Conservation (phyloP, 495 filamentous ascomycete genomes). For the Penicillium cinerascens region DNA sequence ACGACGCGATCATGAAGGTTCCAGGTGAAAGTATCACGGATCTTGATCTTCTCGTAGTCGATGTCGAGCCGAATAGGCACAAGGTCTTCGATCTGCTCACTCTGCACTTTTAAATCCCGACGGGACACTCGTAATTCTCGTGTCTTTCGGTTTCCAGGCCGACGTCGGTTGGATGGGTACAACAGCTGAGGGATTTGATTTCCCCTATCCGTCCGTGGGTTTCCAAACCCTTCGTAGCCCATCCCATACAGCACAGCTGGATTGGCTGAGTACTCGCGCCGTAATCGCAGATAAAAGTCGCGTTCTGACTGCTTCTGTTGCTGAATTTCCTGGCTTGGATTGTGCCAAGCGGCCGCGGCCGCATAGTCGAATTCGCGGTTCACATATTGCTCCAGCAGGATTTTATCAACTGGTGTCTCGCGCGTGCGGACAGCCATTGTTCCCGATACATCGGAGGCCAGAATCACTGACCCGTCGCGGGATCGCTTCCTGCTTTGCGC, state of each 20-base stretch:
- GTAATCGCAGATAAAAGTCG: conserved; percentile 48
- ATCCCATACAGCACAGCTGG: conserved; percentile 67
- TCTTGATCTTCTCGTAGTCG: conserved; percentile 91
- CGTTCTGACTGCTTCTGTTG: conserved; percentile 52
- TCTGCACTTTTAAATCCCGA: conserved; percentile 77
- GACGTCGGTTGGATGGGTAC: conserved; percentile 70
- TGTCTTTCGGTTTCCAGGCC: conserved; percentile 70
- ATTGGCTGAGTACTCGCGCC: conserved; percentile 48
- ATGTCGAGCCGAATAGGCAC: conserved; percentile 90
- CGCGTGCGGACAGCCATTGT: conserved; percentile 33
- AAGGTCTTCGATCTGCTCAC: conserved; percentile 84
- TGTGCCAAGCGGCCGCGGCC: conserved; percentile 43
- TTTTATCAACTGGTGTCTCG: conserved; percentile 46
- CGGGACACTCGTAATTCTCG: conserved; percentile 65
- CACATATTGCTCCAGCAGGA: conserved; percentile 71
- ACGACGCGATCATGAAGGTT: conserved; percentile 90
- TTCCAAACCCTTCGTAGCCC: conserved; percentile 89
- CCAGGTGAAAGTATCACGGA: conserved; percentile 98
- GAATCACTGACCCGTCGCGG: conserved; percentile 52
- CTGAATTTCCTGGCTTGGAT: conserved; percentile 45
- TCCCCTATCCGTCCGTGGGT: conserved; percentile 67
- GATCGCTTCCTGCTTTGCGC: conserved; percentile 55
- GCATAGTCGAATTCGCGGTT: conserved; percentile 71
- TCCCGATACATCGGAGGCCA: conserved; percentile 26
- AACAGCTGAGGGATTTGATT: conserved; percentile 56